Conservation (phyloP, 495 filamentous ascomycete species). For the Tuber aestivum region DNA sequence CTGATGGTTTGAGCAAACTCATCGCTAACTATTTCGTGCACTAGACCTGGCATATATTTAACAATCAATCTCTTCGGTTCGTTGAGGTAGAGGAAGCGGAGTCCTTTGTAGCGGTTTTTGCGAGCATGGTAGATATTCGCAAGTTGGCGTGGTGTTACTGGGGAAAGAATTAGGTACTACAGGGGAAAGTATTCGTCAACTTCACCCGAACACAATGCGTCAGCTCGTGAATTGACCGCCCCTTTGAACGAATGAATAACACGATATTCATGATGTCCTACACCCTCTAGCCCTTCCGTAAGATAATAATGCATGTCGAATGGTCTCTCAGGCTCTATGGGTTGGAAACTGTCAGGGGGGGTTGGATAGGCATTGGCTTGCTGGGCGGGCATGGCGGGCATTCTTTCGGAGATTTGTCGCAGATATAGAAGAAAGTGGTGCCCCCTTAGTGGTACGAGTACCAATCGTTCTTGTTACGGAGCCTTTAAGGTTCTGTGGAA, state of each 20-base stretch:
- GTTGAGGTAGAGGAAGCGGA: not conserved
- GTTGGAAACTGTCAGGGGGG: not conserved
- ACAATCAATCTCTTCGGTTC: conserved; percentile 5
- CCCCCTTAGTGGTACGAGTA: not conserved
- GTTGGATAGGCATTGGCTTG: not conserved
- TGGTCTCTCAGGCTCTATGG: not conserved
- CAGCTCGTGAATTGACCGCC: not conserved
- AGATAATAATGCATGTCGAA: too few relatives aligned
- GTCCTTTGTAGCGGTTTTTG: not conserved
- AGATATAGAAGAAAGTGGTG: not conserved
- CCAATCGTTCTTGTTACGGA: not conserved
- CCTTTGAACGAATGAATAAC: not conserved
- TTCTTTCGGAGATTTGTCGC: not conserved
- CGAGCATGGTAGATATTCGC: not conserved
- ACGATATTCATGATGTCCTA: not conserved
- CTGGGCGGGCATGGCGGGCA: too few relatives aligned
- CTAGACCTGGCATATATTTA: conserved; percentile 3
- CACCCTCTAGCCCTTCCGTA: too few relatives aligned
- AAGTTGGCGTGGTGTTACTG: not conserved
- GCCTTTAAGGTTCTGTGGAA: not conserved
- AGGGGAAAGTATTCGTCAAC: not conserved
- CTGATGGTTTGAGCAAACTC: not conserved
- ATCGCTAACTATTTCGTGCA: not conserved
- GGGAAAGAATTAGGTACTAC: not conserved
- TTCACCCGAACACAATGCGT: not conserved